Evolutionary conservation across 345 rosid species (phyloP), one percentile per base, ranked within the genome.

Genomic region (Eucalyptus lansdowneana): DNA sequence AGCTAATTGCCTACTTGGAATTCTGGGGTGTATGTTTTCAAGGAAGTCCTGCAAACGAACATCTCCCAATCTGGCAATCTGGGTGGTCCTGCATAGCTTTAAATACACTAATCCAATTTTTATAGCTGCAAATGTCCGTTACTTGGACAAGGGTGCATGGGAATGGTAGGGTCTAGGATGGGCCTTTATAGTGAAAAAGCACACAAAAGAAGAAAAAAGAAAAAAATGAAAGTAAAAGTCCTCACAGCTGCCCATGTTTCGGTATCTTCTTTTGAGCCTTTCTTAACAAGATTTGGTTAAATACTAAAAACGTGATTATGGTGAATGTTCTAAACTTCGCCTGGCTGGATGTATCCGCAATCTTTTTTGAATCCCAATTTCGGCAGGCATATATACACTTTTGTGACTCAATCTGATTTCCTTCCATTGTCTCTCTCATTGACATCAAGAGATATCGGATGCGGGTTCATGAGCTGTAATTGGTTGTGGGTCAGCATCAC

Each of bases 71-170:
- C 81, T 17, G 45, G 25, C 10, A 53, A 19, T 56, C 62, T 22
- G 62, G 29, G 12, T 56, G 29, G 12, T 69, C 80, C 10, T 34
- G 47, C 47, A 76, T 37, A 37, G 83, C 83, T 37, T 76, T 27
- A 19, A 37, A 19, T 44, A 11, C 15, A 37, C 47, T 76, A 13
- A 37, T 72, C 81, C 81, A 5, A 72, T 34, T 37, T 3, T 22
- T 76, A 6, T 76, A 37, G 76, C 62, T 9, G 29, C 62, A 56
- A 24, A 56, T 65, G 89, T 87, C 25, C 89, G 90, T 91, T 92
- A 83, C 95, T 93, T 92, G 93, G 87, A 2, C 40, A 54, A 89
- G 89, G 89, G 91, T 83, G 91, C 92, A 49, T 90, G 90, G 89
- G 86, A 37, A 56, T 87, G 88, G 60, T 47, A 56, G 67, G 69